These are phyloP conservation scores for Hypoxylon sp. DNA, from an alignment of 2,329 filamentous ascomycete genomes.

Conservation along the genomic window DNA sequence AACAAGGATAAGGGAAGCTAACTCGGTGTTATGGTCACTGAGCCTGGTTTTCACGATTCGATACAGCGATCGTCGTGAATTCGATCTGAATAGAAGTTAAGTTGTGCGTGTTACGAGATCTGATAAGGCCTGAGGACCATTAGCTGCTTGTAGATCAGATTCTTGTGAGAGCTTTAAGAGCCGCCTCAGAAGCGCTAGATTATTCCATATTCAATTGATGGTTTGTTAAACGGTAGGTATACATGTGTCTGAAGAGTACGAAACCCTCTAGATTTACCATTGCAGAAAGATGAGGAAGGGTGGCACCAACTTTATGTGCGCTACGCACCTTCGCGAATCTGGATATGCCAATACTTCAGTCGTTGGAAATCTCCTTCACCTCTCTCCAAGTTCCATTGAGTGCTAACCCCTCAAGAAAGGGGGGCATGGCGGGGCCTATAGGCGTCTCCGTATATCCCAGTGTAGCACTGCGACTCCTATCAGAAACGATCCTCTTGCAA, in stretches of 20 bases:
- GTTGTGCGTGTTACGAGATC: slow-evolving; percentile 15
- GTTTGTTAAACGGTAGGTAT: neutral
- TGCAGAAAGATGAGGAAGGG: no score
- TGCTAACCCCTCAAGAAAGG: neutral
- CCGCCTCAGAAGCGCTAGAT: neutral
- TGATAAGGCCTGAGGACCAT: slow-evolving; percentile 1
- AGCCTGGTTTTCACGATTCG: slow-evolving; percentile 21
- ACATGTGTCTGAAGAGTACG: no score
- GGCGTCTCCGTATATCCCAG: neutral
- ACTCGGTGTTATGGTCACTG: neutral
- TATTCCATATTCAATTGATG: neutral
- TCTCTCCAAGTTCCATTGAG: no score
- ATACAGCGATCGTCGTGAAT: slow-evolving; percentile 15
- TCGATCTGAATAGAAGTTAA: slow-evolving; percentile 9
- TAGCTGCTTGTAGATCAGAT: slow-evolving; percentile 7
- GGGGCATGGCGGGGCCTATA: slow-evolving; percentile 5
- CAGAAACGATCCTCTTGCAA: slow-evolving; percentile 1
- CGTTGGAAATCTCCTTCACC: neutral
- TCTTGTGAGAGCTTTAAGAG: slow-evolving; percentile 2
- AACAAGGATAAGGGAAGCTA: neutral
- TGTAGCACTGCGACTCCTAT: neutral
- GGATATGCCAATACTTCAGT: no score
- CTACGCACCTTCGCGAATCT: no score
- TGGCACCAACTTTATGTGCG: no score
- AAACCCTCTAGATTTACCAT: no score